A percentile compares a stretch with the other conserved stretches of the same genome.
Conservation (phyloP, 2,329 filamentous ascomycete genomes). For the Stachybotrys chartarum region DNA sequence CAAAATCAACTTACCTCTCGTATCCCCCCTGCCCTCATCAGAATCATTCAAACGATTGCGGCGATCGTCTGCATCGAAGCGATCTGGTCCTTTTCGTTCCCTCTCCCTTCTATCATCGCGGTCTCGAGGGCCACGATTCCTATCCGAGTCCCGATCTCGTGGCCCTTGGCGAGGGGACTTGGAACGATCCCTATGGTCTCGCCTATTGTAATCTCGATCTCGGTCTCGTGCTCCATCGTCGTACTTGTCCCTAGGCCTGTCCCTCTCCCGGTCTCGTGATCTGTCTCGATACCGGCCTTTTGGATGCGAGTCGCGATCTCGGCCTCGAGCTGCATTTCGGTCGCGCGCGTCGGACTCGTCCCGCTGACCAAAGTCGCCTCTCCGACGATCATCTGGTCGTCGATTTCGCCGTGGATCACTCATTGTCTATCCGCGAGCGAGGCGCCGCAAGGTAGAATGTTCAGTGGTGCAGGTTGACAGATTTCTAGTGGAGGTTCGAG, state of each 20-base stretch:
- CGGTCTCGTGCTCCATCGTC: constrained; percentile 8
- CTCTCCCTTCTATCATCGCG: constrained; percentile 20
- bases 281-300: constrained; percentile 23
- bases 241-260: background rate
- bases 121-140: constrained; percentile 21
- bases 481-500: constrained; percentile 1
- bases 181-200: constrained; percentile 26
- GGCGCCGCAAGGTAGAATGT: too few relatives aligned
- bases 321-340: constrained; percentile 12
- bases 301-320: constrained; percentile 21
- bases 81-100: constrained; percentile 10
- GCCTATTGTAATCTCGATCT: constrained; percentile 17
- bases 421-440: constrained; percentile 11
- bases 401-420: constrained; percentile 24
- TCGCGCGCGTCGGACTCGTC: constrained; percentile 19
- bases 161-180: constrained; percentile 27
- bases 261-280: constrained; percentile 20
- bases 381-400: constrained; percentile 46
- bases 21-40: constrained; percentile 16
- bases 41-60: background rate
- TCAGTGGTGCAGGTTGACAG: background rate
- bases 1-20: constrained; percentile 11
- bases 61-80: background rate
- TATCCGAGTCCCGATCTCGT: constrained; percentile 30
- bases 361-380: constrained; percentile 46